phyloP scores from a whole-genome alignment of 306 rosid species.

The Quercus berberidifolia region DNA sequence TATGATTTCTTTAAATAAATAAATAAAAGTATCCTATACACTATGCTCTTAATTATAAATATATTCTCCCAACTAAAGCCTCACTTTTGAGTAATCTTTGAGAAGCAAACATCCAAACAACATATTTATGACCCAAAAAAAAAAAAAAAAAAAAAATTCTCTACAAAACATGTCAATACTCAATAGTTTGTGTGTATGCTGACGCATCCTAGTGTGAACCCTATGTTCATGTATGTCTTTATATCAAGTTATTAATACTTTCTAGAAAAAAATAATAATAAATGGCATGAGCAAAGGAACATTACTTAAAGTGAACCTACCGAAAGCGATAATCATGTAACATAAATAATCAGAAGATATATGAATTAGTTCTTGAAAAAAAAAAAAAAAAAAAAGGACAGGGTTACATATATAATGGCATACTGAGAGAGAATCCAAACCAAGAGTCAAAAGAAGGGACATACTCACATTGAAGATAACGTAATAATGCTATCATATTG shows the following conservation, averaged over 20 bases:
- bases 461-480: neutral
- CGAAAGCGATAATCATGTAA: neutral
- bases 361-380: neutral
- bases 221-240: too few relatives aligned
- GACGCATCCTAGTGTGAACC: neutral
- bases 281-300: too few relatives aligned
- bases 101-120: neutral
- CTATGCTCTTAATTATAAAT: neutral
- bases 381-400: neutral
- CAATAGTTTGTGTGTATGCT: neutral
- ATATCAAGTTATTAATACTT: too few relatives aligned
- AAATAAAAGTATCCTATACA: neutral
- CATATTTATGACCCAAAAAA: neutral
- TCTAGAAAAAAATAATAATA: too few relatives aligned
- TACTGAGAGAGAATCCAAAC: neutral
- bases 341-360: neutral
- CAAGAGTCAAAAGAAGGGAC: neutral
- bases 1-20: too few relatives aligned
- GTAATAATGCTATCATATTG: neutral
- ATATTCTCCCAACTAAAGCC: neutral
- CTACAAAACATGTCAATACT: too few relatives aligned
- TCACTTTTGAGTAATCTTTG: neutral
- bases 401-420: neutral
- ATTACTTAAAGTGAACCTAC: neutral
- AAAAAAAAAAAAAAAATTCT: too few relatives aligned